phyloP scores from a whole-genome alignment of 2,329 filamentous ascomycete genomes.

The Fusarium duplospermum region DNA sequence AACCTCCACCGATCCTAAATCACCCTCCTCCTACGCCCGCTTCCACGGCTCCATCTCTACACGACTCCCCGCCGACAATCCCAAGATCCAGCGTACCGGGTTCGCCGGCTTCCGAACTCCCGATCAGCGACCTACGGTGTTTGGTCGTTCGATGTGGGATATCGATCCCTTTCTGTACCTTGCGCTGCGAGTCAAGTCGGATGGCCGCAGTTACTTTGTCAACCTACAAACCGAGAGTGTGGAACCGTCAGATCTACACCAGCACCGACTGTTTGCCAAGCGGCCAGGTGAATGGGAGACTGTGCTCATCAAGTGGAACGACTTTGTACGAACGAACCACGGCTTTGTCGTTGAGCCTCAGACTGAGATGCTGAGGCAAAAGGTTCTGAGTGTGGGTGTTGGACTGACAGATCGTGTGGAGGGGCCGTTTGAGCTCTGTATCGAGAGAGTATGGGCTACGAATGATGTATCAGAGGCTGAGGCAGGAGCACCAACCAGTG shows the following conservation, averaged over 20 bases:
- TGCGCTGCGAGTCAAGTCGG: slow-evolving; percentile 87
- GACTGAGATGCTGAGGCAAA: slow-evolving; percentile 86
- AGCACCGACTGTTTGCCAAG: slow-evolving; percentile 86
- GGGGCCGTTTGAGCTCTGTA: slow-evolving; percentile 87
- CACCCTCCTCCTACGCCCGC: slow-evolving; percentile 68
- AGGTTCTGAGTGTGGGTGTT: slow-evolving; percentile 86
- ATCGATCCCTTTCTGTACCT: slow-evolving; percentile 91
- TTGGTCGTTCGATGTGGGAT: slow-evolving; percentile 88
- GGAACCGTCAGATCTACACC: slow-evolving; percentile 94
- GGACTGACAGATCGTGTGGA: slow-evolving; percentile 90
- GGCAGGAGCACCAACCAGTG: slow-evolving; percentile 28
- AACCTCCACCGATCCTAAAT: neutral
- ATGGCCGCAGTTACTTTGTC: slow-evolving; percentile 91
- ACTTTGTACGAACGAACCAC: slow-evolving; percentile 95
- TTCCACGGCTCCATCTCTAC: slow-evolving; percentile 93
- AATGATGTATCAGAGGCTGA: slow-evolving; percentile 61
- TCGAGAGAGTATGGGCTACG: slow-evolving; percentile 91
- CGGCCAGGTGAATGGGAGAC: slow-evolving; percentile 93
- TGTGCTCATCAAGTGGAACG: slow-evolving; percentile 87
- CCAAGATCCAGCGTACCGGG: slow-evolving; percentile 81
- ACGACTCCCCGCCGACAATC: slow-evolving; percentile 78
- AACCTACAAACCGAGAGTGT: slow-evolving; percentile 96
- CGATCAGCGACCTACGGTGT: slow-evolving; percentile 81
- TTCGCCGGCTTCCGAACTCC: slow-evolving; percentile 92
- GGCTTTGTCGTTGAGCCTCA: slow-evolving; percentile 94